phyloP scores from a whole-genome alignment of 164 flowering plant genomes.

The Macadamia integrifolia region DNA sequence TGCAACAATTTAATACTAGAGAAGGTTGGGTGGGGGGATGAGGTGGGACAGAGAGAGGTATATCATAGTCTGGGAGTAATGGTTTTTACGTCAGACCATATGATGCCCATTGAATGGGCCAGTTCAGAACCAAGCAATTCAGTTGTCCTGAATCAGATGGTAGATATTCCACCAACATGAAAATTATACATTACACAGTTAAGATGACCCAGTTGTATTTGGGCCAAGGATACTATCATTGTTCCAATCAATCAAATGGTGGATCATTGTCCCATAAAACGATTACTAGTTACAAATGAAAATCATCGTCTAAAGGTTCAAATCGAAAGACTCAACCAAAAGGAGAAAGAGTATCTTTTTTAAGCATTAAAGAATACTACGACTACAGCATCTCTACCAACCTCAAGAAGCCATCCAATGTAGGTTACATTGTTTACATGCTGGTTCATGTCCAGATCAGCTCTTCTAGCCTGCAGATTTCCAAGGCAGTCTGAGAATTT shows the following conservation, averaged over 20 bases:
- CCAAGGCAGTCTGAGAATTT: constrained; percentile 11
- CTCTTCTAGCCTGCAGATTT: constrained; percentile 81
- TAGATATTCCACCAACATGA: constrained; percentile 1
- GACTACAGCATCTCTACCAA: constrained; percentile 17
- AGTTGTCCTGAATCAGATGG: no score
- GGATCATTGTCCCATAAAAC: background rate
- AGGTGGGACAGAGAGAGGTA: no score
- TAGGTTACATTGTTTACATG: constrained; percentile 96
- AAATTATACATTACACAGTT: background rate
- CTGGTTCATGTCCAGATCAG: constrained; percentile 96
- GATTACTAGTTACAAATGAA: background rate
- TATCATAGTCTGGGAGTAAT: background rate
- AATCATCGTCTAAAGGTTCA: background rate
- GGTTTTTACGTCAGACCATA: background rate
- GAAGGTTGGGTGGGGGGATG: no score
- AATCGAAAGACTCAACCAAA: no score
- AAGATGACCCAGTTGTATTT: constrained; percentile 1
- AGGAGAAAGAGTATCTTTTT: background rate
- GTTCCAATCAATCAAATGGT: background rate
- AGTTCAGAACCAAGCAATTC: no score
- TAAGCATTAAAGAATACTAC: background rate
- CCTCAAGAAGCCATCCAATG: constrained; percentile 99
- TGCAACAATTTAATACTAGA: no score
- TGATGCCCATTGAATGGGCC: background rate
- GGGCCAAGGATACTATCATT: background rate